Conservation (phyloP, 1,284 basidiomycete genomes). For the Wolfiporia cocos region DNA sequence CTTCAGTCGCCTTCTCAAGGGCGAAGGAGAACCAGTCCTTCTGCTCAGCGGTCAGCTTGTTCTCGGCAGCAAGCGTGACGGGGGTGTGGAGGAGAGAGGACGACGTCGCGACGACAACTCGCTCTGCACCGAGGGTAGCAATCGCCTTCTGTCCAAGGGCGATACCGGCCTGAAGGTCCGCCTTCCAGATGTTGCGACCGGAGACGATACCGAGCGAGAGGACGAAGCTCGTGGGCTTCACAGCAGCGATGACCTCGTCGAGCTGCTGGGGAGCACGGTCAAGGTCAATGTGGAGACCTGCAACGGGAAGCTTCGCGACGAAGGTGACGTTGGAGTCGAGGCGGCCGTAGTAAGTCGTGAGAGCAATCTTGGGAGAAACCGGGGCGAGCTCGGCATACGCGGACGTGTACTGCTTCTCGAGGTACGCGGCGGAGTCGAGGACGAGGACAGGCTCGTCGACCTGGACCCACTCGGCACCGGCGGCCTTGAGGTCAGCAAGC, state of each 20-base stretch:
- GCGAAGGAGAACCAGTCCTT: constrained; percentile 99
- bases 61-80: constrained; percentile 92
- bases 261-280: constrained; percentile 92
- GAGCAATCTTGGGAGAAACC: constrained; percentile 85
- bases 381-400: constrained; percentile 83
- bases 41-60: constrained; percentile 85
- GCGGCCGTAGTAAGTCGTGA: constrained; percentile 96
- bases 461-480: constrained; percentile 93
- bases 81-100: constrained; percentile 99
- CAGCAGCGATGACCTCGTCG: constrained; percentile 74
- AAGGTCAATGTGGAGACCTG: constrained; percentile 95
- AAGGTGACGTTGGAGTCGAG: constrained; percentile 91
- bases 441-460: constrained; percentile 97
- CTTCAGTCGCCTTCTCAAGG: constrained; percentile 93
- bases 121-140: constrained; percentile 75
- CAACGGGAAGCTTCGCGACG: constrained; percentile 89
- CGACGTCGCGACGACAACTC: constrained; percentile 92
- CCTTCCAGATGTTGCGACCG: constrained; percentile 99
- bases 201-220: constrained; percentile 97
- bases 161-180: constrained; percentile 84
- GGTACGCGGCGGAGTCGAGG: constrained; percentile 78
- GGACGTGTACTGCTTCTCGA: constrained; percentile 78
- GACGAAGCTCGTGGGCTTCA: constrained; percentile 78
- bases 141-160: constrained; percentile 84
- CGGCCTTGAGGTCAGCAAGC: constrained; percentile 86